Evolutionary conservation across 257 asterid genomes (phyloP), one percentile per base, ranked within the genome.

Genomic region (Linderniella brevidens): DNA sequence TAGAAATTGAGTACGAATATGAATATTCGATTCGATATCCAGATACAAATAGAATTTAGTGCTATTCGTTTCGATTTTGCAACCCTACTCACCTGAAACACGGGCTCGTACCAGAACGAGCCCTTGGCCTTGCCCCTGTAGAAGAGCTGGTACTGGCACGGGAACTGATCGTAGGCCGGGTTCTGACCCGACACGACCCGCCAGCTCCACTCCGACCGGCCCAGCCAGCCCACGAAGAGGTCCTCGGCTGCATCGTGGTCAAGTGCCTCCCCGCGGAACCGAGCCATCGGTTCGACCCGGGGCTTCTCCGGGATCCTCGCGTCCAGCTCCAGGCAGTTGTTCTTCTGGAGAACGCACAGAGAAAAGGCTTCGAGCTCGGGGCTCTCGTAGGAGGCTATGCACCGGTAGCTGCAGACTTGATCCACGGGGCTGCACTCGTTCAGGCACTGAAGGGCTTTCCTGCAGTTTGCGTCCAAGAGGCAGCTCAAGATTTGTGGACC

Each of bases 151-250:
- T 71, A 84, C 63, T 80, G 97, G 69, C 97, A 88, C 11, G 97
- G 97, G 40, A 83, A 88, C 61, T 83, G 95, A 62, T 88, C 97
- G 49, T 88, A 88, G 15, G 97, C 95, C 0, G 95, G 97, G 73
- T 88, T 88, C 57, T 88, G 95, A 37, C 97, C 97, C 0, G 93
- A 88, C 37, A 80, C 90, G 15, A 88, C 95, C 0, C 93, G 79
- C 97, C 97, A 88, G 61, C 97, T 83, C 95, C 95, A 88, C 0
- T 75, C 81, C 60, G 74, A 62, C 17, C 48, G 63, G 55, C 95
- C 92, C 50, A 80, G 66, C 95, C 93, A 88, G 9, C 93, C 97
- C 46, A 83, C 82, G 5, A 88, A 78, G 43, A 84, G 82, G 70
- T 88, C 97, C 71, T 88, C 97, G 0, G 90, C 93, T n/a, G 60